These are phyloP conservation scores for Emiliania huxleyi DNA, from an alignment of 78 protist genomes.

Conservation along the genomic window DNA sequence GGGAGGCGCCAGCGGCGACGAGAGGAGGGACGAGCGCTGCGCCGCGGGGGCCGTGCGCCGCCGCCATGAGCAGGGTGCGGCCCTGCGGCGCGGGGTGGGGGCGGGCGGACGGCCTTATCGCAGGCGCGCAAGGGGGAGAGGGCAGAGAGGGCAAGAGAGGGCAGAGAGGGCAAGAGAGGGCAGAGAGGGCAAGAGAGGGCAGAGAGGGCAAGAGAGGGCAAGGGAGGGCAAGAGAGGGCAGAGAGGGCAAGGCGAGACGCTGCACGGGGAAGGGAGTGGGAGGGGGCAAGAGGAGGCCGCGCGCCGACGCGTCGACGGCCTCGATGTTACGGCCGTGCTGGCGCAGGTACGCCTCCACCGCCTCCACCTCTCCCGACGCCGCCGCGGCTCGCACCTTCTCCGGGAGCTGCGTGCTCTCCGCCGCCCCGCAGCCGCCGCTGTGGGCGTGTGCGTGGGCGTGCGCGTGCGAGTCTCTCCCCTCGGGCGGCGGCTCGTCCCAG, in stretches of 20 bases:
- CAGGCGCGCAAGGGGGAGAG: too few species aligned
- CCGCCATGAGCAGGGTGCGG: too few species aligned
- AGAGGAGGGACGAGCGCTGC: neutral
- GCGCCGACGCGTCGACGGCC: neutral
- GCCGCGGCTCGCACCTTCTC: neutral
- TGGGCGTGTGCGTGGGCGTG: neutral
- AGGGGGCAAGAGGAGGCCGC: neutral
- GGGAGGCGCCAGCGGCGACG: neutral
- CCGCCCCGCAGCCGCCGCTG: neutral
- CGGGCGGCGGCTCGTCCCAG: neutral
- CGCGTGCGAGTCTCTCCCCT: neutral
- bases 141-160: too few species aligned
- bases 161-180: too few species aligned
- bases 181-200: too few species aligned
- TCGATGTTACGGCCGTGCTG: neutral
- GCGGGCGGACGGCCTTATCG: too few species aligned
- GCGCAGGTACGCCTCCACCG: neutral
- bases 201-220: too few species aligned
- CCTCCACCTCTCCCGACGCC: neutral
- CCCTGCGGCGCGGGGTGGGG: too few species aligned
- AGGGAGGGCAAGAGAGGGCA: too few species aligned
- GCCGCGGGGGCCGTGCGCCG: neutral
- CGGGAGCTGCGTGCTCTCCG: too few species aligned
- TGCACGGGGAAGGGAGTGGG: too few species aligned
- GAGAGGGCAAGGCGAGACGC: too few species aligned